Percentiles rank a stretch among this genome's conserved stretches.
phyloP scores from a whole-genome alignment of 2,329 filamentous ascomycete genomes.

The Blastomyces percursus region DNA sequence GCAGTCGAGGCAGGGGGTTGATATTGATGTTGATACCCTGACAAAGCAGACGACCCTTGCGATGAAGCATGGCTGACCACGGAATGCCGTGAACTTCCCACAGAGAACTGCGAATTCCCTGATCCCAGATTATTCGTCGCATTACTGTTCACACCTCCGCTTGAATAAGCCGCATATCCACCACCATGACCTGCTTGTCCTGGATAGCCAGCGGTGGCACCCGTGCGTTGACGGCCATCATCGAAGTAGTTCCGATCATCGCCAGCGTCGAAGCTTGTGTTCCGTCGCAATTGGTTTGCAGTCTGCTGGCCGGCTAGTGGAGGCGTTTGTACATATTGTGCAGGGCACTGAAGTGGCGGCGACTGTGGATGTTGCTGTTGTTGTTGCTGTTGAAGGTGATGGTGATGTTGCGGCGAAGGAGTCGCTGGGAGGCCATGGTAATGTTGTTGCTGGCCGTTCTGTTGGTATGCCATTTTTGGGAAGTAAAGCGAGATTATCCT shows the following conservation, averaged over 20 bases:
- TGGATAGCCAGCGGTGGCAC: constrained; percentile 25
- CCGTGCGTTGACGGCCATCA: constrained; percentile 21
- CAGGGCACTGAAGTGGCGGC: constrained; percentile 20
- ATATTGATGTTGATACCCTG: constrained; percentile 44
- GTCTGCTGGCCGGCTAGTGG: constrained; percentile 31
- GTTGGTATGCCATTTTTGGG: constrained; percentile 45
- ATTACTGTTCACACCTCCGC: constrained; percentile 14
- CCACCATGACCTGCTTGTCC: constrained; percentile 28
- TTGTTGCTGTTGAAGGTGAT: not conserved
- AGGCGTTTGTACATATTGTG: constrained; percentile 33
- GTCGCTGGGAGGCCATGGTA: constrained; percentile 32
- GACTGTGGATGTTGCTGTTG: not conserved
- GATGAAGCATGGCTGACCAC: constrained; percentile 33
- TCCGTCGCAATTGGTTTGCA: constrained; percentile 39
- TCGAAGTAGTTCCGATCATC: constrained; percentile 54
- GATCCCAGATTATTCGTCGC: constrained; percentile 26
- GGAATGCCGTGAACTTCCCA: constrained; percentile 25
- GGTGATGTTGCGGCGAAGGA: constrained; percentile 11
- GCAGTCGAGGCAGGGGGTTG: constrained; percentile 29
- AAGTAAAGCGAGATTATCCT: not conserved
- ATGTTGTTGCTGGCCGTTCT: constrained; percentile 38
- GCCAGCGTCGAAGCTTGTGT: constrained; percentile 63
- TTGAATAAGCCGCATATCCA: constrained; percentile 27
- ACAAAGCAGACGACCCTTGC: constrained; percentile 29
- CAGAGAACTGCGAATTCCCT: constrained; percentile 27